Evolutionary conservation across 768 basidiomycete species (phyloP).

Genomic region (Boletus coccyginus): DNA sequence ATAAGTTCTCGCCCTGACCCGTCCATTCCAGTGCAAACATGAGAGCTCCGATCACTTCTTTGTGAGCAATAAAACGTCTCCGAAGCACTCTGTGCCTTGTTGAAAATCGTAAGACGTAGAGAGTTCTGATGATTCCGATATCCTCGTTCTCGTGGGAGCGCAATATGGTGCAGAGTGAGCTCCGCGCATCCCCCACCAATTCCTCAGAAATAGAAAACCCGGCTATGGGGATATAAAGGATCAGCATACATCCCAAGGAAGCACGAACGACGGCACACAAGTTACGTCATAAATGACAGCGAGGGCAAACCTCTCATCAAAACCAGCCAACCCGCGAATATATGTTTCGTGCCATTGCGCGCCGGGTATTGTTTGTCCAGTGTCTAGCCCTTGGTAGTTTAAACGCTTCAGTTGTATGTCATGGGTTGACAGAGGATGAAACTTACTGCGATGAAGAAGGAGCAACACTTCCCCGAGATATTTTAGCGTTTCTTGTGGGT

Average conservation of each 20-base stretch:
- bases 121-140: not conserved
- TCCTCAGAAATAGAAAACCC: not conserved
- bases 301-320: not conserved
- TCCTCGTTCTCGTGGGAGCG: not conserved
- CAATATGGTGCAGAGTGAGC: not conserved
- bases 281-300: not conserved
- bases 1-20: not conserved
- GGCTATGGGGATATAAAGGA: not conserved
- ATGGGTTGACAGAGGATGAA: not conserved
- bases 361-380: not conserved
- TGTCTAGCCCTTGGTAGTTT: not conserved
- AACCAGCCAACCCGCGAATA: not conserved
- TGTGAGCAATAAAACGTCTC: not conserved
- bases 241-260: not conserved
- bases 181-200: not conserved
- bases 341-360: not conserved
- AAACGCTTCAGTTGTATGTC: not conserved
- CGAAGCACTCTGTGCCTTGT: not conserved
- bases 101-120: not conserved
- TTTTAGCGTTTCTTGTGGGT: not conserved
- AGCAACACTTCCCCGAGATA: slow-evolving; percentile 6
- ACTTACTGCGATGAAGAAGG: slow-evolving; percentile 4
- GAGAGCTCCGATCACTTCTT: not conserved
- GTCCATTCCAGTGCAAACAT: not conserved
- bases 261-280: not conserved